Base-by-base conservation (phyloP, 352 stramenopile genomes). In the Elongisporangium anandrum region DNA sequence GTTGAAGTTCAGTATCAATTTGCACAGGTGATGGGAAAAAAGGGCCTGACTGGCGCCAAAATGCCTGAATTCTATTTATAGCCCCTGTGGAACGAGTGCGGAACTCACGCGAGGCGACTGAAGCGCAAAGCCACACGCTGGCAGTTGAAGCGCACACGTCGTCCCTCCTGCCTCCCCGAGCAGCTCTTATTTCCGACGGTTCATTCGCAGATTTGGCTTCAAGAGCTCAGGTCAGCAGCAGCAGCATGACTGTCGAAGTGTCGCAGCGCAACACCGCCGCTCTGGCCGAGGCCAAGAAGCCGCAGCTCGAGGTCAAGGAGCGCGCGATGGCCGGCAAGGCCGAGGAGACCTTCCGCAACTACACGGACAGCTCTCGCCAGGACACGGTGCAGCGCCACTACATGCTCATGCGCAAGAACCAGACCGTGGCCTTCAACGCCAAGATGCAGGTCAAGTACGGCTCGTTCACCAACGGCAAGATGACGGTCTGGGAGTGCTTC, bases 401-500 rank as follows among this genome's bases (percentile, higher is more conserved):
- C 73, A 66, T 63, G 39, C 72, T 91, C 62, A 94, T 94, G 85
- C 77, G 85, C 21, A 56, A 75, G 68, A 64, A 91, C 65, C 80
- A 92, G 63, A 92, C 82, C 10, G 57, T 87, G 34, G 81, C 70
- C 24, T 90, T 89, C 57, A 70, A 86, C 61, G 66, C 74, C 22
- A 88, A 88, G 69, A 89, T 90, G 78, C 70, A 88, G 61, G 52
- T 50, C 51, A 87, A 88, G 67, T 92, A 88, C 66, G 78, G 77
- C 50, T 70, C 57, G n/a, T 92, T 92, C 65, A 53, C 64, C 21
- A 80, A 93, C 65, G 74, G 72, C 34, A 74, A 90, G 47, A 97
- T 98, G 90, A 97, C 88, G 0, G 86, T 98, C 26, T 87, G 89
- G 66, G 90, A 98, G 69, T 88, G 88, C 5, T 97, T 98, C 60